Percentiles rank a stretch among this genome's conserved stretches.
Evolutionary conservation across 306 rosid species (phyloP).

Genomic region (Prunus padus): DNA sequence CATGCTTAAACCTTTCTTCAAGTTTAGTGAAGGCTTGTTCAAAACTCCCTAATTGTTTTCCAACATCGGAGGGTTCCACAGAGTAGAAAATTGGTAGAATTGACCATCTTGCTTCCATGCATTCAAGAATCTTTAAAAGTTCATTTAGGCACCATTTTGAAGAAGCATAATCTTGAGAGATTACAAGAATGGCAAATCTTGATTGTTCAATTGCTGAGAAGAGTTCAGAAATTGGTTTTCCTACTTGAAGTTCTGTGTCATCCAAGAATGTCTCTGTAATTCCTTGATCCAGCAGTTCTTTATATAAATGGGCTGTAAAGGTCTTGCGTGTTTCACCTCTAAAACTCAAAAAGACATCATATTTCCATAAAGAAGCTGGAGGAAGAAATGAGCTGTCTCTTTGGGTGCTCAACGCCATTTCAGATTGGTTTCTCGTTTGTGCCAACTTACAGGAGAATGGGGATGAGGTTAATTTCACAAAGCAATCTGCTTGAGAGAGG

Average conservation of each 20-base stretch:
- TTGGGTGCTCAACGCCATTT: neutral
- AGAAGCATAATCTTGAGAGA: neutral
- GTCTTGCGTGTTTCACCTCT: neutral
- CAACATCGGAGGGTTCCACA: neutral
- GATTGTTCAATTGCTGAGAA: neutral
- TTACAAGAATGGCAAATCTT: neutral
- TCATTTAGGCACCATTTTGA: neutral
- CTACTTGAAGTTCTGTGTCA: neutral
- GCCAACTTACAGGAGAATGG: neutral
- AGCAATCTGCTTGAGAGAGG: neutral
- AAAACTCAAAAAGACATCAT: constrained; percentile 1
- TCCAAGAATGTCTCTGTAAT: neutral
- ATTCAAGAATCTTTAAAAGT: constrained; percentile 3
- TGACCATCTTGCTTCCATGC: neutral
- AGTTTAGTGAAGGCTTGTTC: neutral
- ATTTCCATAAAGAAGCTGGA: neutral
- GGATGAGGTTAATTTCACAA: neutral
- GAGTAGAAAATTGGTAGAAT: constrained; percentile 16
- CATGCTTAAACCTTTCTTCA: neutral
- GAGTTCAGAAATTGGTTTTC: neutral
- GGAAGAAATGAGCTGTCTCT: neutral
- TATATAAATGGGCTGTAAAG: neutral
- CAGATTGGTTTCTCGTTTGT: neutral
- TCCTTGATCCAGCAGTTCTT: neutral
- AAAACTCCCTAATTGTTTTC: neutral